Conservation (phyloP, 805 yeast genomes). For the Brettanomyces bruxellensis region DNA sequence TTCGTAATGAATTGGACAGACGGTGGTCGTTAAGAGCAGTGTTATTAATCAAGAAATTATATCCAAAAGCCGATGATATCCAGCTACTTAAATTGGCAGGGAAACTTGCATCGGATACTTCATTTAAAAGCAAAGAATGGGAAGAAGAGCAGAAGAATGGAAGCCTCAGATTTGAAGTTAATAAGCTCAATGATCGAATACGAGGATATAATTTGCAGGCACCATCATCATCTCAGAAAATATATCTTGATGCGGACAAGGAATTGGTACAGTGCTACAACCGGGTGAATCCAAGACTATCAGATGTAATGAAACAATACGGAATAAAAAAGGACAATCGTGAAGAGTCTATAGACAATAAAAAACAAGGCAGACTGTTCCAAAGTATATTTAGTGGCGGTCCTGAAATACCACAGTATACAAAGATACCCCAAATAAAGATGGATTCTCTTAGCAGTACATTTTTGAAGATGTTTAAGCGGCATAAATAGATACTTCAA, state of each 20-base stretch:
- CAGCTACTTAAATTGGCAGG: conserved; percentile 10
- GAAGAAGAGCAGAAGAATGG: conserved; percentile 22
- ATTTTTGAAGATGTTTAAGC: conserved; percentile 16
- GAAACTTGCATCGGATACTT: conserved; percentile 10
- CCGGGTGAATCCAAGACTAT: conserved; percentile 22
- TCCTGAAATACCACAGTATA: conserved; percentile 12
- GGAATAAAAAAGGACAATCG: conserved; percentile 7
- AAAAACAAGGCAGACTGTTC: not conserved
- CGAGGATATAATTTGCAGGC: conserved; percentile 58
- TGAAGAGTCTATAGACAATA: not conserved
- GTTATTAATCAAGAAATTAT: conserved; percentile 18
- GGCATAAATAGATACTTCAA: not conserved
- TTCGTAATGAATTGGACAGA: conserved; percentile 36
- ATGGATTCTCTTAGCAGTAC: conserved; percentile 22
- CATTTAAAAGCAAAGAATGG: conserved; percentile 28
- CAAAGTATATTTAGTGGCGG: not conserved
- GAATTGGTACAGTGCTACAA: conserved; percentile 34
- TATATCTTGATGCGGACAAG: conserved; percentile 36
- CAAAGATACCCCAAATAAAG: conserved; percentile 18
- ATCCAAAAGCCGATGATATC: conserved; percentile 10
- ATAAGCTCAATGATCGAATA: conserved; percentile 36
- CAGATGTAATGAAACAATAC: conserved; percentile 13
- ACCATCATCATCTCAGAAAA: conserved; percentile 47
- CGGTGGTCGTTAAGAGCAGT: conserved; percentile 31
- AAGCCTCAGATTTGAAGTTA: conserved; percentile 25